Percentiles rank a stretch among this genome's conserved stretches.
Evolutionary conservation across 2,329 filamentous ascomycete genomes (phyloP).

Genomic region (Ceratocystis diversiconidia): DNA sequence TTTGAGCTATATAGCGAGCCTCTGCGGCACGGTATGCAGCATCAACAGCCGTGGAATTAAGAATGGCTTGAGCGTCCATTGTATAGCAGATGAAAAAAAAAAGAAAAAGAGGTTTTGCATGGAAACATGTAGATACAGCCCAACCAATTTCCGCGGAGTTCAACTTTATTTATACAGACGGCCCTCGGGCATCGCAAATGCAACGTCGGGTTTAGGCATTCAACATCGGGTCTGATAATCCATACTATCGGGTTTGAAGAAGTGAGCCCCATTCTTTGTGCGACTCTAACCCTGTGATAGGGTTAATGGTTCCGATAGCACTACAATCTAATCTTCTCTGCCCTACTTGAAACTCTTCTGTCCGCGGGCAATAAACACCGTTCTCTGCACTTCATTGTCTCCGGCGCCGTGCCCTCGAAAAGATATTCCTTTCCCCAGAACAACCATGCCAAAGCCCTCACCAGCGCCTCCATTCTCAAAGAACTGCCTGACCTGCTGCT

Average conservation of each 20-base stretch:
- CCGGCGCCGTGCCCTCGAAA: constrained; percentile 28
- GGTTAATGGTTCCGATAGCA: neutral
- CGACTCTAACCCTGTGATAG: neutral
- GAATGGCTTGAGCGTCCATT: neutral
- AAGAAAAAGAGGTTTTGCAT: neutral
- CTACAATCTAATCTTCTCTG: no score
- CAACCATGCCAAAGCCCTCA: constrained; percentile 41
- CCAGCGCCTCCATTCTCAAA: constrained; percentile 50
- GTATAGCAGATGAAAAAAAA: neutral
- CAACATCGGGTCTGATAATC: neutral
- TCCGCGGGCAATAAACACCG: constrained; percentile 26
- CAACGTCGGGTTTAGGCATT: neutral
- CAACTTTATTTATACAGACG: neutral
- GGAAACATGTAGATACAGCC: neutral
- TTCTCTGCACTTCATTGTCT: constrained; percentile 28
- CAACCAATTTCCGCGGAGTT: neutral
- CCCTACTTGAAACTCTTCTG: constrained; percentile 15
- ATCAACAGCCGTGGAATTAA: constrained; percentile 18
- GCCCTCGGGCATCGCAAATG: neutral
- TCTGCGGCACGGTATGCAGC: constrained; percentile 12
- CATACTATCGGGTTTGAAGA: neutral
- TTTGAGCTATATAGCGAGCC: constrained; percentile 1
- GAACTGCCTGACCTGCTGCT: constrained; percentile 42
- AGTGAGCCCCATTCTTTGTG: neutral
- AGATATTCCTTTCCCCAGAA: constrained; percentile 37